Base-by-base conservation (phyloP, 148 eudicot genomes). In the Bassia scoparia region DNA sequence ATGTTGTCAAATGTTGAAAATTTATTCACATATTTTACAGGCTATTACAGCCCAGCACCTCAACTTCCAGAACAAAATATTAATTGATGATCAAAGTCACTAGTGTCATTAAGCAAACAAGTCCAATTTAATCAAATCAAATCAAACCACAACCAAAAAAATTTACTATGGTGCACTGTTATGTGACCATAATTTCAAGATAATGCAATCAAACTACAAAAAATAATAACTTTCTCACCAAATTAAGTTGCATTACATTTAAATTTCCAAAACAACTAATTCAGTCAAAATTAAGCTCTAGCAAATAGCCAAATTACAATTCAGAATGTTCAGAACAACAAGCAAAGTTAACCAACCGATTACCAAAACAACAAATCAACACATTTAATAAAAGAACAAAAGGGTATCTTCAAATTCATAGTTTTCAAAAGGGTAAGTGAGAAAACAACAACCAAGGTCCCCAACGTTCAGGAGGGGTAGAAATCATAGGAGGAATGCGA, bases 391-490 rank as follows among this genome's bases (percentile, higher is more conserved):
- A 31, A 70, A 72, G 12, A 71, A 27, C 75, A 38, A 72, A 78
- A 66, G 52, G 68, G 60, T 44, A 72, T 23, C 26, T 37, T 23
- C 37, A 26, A 64, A 49, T 10, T 31, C 46, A 0, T 14, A 69
- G 52, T 35, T 18, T 21, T 8, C 23, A 76, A 26, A 74, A 66
- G 74, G 72, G 66, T 54, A 29, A 4, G 18, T 1, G 15, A 69
- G 37, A 74, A 77, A 58, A 44, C 30, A 33, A 81, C 88, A 41
- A 91, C 99, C 96, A 95, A 64, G 86, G 81, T 0, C 97, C 99
- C 96, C 93, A 89, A 5, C 74, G 79, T 73, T 95, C 90, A 74
- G 97, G 88, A 7, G 96, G 90, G 46, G 96, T 86, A 2, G 77
- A 81, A 76, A 95, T 82, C 75, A 68, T 74, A 20, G 83, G 48